Evolutionary conservation across 352 stramenopile species (phyloP), one percentile per base, ranked within the genome.

Genomic region (Phytophthora syringae): DNA sequence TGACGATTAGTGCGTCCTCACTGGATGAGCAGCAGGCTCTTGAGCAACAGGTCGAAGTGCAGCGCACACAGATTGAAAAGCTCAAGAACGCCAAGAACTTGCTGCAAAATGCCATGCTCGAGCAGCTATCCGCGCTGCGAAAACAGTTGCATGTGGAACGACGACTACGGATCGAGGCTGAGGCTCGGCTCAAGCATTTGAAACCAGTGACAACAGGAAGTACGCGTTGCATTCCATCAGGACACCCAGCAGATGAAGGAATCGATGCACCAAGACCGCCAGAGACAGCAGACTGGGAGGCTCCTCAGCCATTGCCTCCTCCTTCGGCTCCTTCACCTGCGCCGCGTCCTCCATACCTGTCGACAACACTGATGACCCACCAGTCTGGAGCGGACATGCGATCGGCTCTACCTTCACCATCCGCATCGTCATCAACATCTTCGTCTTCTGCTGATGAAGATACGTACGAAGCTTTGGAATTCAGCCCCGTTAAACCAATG

Each of bases 31-130:
- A 95, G 37, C 83, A 94, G 44, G 65, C 72, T 3, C 67, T 95
- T 7, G 81, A 89, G 7, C 55, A 50, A 13, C 79, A 86, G 56
- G 58, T 95, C 3, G 79, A 88, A 52, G 73, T 54, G 2, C 87
- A 95, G 53, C 77, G 80, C 16, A 66, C 76, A 62, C 87, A 94
- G 28, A 72, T 95, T 10, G 82, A 92, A 36, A 86, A 92, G 56
- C 74, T 95, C 21, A 91, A 92, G 53, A 76, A 74, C 24, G 77
- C 87, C 28, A 95, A 95, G 58, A 87, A 76, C 10, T 47, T 92
- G 59, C 42, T 94, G 21, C 85, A 95, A 40, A 92, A 90, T 36
- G 84, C 86, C 28, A 94, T 94, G 85, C 70, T 95, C 12, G 86
- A 94, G 53, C 87, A 95, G 45, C 70, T 95, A 15, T 72, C 88